Evolutionary conservation across 2,329 filamentous ascomycete genomes (phyloP).

Genomic region (Fusarium sp.): DNA sequence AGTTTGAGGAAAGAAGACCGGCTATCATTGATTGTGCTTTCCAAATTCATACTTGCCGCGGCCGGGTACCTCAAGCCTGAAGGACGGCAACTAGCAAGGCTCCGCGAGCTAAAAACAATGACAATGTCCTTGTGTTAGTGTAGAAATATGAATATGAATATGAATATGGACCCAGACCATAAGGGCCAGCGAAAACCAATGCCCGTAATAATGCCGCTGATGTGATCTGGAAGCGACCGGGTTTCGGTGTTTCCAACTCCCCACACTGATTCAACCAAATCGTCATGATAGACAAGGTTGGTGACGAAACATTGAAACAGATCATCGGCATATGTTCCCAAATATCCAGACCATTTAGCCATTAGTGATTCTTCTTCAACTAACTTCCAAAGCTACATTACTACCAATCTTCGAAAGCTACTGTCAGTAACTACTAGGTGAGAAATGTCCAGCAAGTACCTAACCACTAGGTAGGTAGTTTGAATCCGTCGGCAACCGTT

Average conservation of each 20-base stretch:
- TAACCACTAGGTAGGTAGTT: neutral
- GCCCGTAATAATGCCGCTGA: neutral
- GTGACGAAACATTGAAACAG: neutral
- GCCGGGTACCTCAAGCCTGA: constrained; percentile 30
- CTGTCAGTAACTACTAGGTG: neutral
- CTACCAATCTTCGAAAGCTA: neutral
- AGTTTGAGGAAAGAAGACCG: constrained; percentile 13
- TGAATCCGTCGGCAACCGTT: neutral
- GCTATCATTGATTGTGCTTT: constrained; percentile 18
- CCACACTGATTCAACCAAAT: neutral
- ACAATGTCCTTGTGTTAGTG: neutral
- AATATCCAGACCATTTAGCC: no score
- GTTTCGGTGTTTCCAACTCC: neutral
- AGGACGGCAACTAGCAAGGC: constrained; percentile 20
- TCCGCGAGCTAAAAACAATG: constrained; percentile 18
- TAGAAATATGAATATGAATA: no score
- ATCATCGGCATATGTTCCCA: neutral
- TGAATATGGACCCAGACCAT: neutral
- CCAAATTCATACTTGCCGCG: constrained; percentile 44
- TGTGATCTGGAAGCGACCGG: neutral
- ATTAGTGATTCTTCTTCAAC: neutral
- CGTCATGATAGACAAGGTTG: neutral
- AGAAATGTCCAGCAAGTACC: no score
- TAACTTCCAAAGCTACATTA: neutral
- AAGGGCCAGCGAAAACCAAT: neutral